phyloP scores from a whole-genome alignment of 352 stramenopile species.

The Globisporangium ultimum region DNA sequence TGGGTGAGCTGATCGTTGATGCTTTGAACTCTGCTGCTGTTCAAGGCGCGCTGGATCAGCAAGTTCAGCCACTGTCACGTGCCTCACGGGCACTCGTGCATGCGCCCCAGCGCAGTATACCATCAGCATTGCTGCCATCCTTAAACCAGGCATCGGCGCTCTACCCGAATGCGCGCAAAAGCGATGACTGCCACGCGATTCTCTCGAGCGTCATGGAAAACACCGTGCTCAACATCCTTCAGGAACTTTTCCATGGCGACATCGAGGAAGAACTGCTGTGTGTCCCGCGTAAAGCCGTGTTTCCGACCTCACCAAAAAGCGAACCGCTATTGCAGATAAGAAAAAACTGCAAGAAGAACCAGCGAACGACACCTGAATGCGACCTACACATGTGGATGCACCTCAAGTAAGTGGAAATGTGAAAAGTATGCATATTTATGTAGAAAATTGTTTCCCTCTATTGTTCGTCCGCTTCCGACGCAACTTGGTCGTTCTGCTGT shows the following conservation, averaged over 20 bases:
- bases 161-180: constrained; percentile 29
- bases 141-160: constrained; percentile 11
- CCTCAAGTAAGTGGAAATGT: too few species aligned
- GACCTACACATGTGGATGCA: neutral
- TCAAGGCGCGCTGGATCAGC: constrained; percentile 35
- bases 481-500: constrained; percentile 10
- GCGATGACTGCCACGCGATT: constrained; percentile 68
- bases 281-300: constrained; percentile 56
- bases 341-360: too few species aligned
- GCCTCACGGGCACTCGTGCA: constrained; percentile 22
- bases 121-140: neutral
- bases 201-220: constrained; percentile 66
- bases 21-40: constrained; percentile 50
- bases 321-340: constrained; percentile 9
- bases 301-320: constrained; percentile 28
- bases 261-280: constrained; percentile 65
- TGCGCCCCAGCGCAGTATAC: constrained; percentile 8
- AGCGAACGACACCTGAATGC: too few species aligned
- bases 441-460: neutral
- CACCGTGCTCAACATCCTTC: constrained; percentile 75
- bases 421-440: neutral
- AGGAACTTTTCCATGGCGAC: constrained; percentile 80
- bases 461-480: neutral
- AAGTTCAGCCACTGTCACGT: constrained; percentile 27
- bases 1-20: constrained; percentile 62